Evolutionary conservation across 2,329 filamentous ascomycete genomes (phyloP).

Genomic region (Neonectria faginata): DNA sequence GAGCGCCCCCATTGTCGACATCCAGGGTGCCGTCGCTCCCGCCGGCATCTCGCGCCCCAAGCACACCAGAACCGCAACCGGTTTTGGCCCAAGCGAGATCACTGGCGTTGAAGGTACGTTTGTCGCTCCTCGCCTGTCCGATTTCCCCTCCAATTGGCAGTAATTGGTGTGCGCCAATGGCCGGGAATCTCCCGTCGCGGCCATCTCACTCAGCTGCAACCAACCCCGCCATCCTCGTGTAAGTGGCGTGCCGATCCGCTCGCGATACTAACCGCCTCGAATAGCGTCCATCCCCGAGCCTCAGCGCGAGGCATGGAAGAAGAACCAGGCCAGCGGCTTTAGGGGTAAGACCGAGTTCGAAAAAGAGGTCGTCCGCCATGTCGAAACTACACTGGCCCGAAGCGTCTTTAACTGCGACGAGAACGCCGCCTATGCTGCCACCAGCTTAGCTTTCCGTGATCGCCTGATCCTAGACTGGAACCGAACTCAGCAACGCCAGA

Average conservation of each 20-base stretch:
- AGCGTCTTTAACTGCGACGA: conserved; percentile 99
- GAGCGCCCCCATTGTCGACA: conserved; percentile 85
- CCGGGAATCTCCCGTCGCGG: neutral
- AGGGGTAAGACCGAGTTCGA: conserved; percentile 85
- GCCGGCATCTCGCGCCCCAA: conserved; percentile 89
- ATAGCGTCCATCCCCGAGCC: conserved; percentile 85
- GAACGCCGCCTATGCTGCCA: conserved; percentile 89
- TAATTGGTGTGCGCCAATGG: conserved; percentile 24
- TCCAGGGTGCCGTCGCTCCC: conserved; percentile 87
- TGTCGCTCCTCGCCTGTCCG: neutral
- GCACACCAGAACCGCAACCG: conserved; percentile 96
- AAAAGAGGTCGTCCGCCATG: conserved; percentile 88
- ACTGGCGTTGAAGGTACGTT: conserved; percentile 87
- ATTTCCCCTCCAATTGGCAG: neutral
- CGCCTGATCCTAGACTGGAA: conserved; percentile 97
- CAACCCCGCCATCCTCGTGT: conserved; percentile 15
- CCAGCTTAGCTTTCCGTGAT: conserved; percentile 91
- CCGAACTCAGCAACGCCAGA: conserved; percentile 96
- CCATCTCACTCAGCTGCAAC: conserved; percentile 13
- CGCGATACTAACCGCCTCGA: conserved; percentile 26
- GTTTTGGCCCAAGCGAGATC: conserved; percentile 90
- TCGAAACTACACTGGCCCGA: conserved; percentile 94
- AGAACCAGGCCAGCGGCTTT: conserved; percentile 75
- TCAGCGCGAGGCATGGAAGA: conserved; percentile 83
- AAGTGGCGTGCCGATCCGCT: conserved; percentile 15